Evolutionary conservation across 1,139 yeast species (phyloP).

Genomic region (Taphrina populina): DNA sequence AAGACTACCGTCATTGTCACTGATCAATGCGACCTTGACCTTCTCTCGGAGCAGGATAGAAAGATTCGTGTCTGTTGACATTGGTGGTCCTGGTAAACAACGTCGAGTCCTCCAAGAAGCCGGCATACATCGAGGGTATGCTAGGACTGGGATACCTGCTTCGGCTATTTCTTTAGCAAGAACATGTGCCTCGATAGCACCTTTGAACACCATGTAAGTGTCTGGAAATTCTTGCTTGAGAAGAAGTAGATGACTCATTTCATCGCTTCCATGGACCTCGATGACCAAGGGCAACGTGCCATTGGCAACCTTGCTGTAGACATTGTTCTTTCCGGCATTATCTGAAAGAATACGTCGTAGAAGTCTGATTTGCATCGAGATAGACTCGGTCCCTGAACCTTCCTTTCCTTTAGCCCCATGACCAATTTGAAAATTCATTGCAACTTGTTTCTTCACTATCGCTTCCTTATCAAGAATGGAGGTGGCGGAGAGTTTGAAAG

Average conservation of each 20-base stretch:
- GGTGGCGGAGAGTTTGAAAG: slow-evolving; percentile 1
- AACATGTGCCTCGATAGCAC: slow-evolving; percentile 18
- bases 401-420: slow-evolving; percentile 7
- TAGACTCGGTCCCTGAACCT: slow-evolving; percentile 8
- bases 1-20: slow-evolving; percentile 6
- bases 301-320: slow-evolving; percentile 5
- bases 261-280: slow-evolving; percentile 10
- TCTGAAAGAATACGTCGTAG: slow-evolving; percentile 1
- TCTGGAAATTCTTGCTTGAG: slow-evolving; percentile 9
- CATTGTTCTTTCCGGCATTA: slow-evolving; percentile 6
- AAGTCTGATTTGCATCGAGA: slow-evolving; percentile 11
- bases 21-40: slow-evolving; percentile 9
- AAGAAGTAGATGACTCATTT: slow-evolving; percentile 16
- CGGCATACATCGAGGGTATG: slow-evolving; percentile 15
- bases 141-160: slow-evolving; percentile 12
- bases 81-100: slow-evolving; percentile 22
- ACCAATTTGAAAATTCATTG: slow-evolving; percentile 12
- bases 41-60: background rate
- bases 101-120: slow-evolving; percentile 5
- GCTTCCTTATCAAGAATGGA: slow-evolving; percentile 7
- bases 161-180: slow-evolving; percentile 15
- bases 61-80: slow-evolving; percentile 20
- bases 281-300: slow-evolving; percentile 11
- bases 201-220: slow-evolving; percentile 12
- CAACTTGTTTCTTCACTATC: slow-evolving; percentile 8